Base-by-base conservation (phyloP, 331 rosid genomes). In the Ulmus americana region DNA sequence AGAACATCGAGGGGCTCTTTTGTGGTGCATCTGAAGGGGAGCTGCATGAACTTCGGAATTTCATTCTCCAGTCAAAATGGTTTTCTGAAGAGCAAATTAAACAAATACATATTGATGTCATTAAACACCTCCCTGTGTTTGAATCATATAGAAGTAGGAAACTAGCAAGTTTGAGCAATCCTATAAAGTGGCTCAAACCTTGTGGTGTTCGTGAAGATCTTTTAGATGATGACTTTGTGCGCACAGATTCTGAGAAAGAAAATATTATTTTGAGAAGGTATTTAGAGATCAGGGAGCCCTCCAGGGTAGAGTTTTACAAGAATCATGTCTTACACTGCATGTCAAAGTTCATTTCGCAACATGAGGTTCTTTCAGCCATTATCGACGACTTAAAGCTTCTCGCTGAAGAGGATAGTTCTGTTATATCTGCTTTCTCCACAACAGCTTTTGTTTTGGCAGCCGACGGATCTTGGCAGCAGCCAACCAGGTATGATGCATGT, bases 61-160 rank as follows among this genome's bases (percentile, higher is more conserved):
- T 86, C 80, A 67, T 92, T 83, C 96, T 92, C 80, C 98, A 92
- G 85, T 86, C 95, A 22, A 92, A 86, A 71, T 92, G 98, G 98
- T 92, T 89, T 78, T 67, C 67, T 41, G 98, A 92, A 74, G 90
- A 71, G 73, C 75, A 86, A 72, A 64, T 92, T 59, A 95, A 80
- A 85, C 63, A 65, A 50, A 69, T 57, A 39, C 94, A 92, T 64
- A 66, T 85, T 74, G 89, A 85, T 67, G 74, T 84, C 65, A 77
- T 89, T 71, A 92, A 73, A 71, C 77, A 75, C 70, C 86, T 92
- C 69, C 98, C 98, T 4, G 77, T 92, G 71, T 92, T 92, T 77
- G 95, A 83, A 85, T 92, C 96, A 14, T 82, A 81, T 73, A 79
- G 79, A 79, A 83, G 85, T 75, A 85, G 98, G 76, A 85, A 83